These are phyloP conservation scores for Alternaria ventricosa DNA, from an alignment of 2,329 filamentous ascomycete species.

Conservation along the genomic window DNA sequence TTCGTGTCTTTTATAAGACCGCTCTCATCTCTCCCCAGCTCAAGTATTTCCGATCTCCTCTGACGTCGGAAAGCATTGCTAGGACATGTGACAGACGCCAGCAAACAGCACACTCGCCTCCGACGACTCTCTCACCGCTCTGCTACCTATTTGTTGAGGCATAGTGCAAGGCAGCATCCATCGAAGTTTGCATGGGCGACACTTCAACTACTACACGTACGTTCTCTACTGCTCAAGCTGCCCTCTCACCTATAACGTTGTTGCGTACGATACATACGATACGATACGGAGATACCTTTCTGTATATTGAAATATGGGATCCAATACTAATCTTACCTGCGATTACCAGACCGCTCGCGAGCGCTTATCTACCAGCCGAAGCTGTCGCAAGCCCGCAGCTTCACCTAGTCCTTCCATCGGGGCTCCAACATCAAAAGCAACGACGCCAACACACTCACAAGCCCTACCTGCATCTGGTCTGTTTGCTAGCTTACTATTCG, in stretches of 20 bases:
- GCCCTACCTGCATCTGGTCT: neutral
- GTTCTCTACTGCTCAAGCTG: neutral
- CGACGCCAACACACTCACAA: neutral
- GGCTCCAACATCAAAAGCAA: neutral
- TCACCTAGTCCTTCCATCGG: neutral
- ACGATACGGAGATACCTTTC: neutral
- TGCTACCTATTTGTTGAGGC: neutral
- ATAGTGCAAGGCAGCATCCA: neutral
- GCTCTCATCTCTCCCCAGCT: neutral
- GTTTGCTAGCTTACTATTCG: constrained; percentile 11
- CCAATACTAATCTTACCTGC: neutral
- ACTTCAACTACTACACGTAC: constrained; percentile 1
- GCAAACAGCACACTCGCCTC: neutral
- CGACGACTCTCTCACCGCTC: constrained; percentile 4
- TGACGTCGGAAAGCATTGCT: neutral
- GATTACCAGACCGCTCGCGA: neutral
- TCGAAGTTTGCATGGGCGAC: neutral
- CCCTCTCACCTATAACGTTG: neutral
- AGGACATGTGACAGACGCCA: neutral
- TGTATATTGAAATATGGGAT: neutral
- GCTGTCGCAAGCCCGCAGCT: neutral
- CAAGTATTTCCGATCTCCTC: neutral
- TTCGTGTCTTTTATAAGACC: no score
- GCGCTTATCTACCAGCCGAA: neutral
- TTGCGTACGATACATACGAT: constrained; percentile 6